These are phyloP conservation scores for Tetraselmis chui DNA, from an alignment of 139 green algal species.

Conservation along the genomic window DNA sequence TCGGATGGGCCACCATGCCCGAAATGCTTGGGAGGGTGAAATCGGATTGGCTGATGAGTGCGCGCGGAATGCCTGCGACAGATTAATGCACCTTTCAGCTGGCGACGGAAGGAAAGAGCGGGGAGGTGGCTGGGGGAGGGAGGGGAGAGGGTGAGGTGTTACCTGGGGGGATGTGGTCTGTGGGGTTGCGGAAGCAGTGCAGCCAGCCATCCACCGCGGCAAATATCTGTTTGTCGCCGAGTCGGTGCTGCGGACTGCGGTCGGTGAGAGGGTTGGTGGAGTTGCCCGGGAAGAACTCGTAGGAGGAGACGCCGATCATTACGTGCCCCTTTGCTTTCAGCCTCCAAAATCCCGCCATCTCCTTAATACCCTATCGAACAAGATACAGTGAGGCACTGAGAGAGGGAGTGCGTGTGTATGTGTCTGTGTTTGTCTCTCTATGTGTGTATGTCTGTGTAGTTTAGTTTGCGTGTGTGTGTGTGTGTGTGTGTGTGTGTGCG, in stretches of 20 bases:
- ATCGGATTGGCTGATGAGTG: constrained; percentile 23
- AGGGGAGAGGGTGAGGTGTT: too few species aligned
- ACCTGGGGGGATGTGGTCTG: constrained; percentile 10
- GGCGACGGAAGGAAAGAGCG: too few species aligned
- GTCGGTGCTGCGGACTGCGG: neutral
- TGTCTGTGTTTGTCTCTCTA: too few species aligned
- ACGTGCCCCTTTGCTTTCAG: constrained; percentile 23
- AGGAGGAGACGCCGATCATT: constrained; percentile 23
- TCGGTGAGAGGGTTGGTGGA: constrained; percentile 25
- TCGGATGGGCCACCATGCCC: too few species aligned
- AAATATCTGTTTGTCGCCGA: constrained; percentile 7
- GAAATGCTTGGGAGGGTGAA: constrained; percentile 8
- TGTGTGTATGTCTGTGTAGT: too few species aligned
- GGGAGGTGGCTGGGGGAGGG: too few species aligned
- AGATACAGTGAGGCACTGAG: too few species aligned
- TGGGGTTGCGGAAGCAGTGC: constrained; percentile 19
- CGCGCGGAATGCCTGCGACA: constrained; percentile 18
- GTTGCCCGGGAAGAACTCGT: constrained; percentile 27
- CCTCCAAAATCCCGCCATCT: constrained; percentile 20
- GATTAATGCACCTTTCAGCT: too few species aligned
- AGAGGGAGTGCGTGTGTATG: too few species aligned
- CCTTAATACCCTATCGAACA: too few species aligned
- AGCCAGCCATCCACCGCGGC: constrained; percentile 24
- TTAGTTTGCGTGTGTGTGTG: too few species aligned
- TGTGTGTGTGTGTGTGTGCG: too few species aligned